Base-by-base conservation (phyloP, 345 rosid genomes). In the Aquilaria yunnanensis region DNA sequence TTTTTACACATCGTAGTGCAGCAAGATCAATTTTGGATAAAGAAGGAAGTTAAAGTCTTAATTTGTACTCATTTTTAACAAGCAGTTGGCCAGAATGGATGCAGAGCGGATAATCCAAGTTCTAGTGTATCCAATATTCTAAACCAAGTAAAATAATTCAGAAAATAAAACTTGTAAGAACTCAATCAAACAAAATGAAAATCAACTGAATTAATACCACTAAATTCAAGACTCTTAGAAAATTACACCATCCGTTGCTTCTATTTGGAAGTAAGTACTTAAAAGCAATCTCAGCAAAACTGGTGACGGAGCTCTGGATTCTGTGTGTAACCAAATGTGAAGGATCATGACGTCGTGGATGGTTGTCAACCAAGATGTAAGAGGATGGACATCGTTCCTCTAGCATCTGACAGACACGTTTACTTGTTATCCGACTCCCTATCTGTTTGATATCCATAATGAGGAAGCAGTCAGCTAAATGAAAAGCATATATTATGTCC, bases 341-440 rank as follows among this genome's bases (percentile, higher is more conserved):
- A 57, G 97, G 97, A 78, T 93, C 98, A 62, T 93, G 96, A 66
- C 98, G 88, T 62, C 67, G 79, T 29, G 96, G 87, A 70, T 93
- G 98, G 63, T 79, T 68, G 52, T 87, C 96, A 53, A 93, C 88
- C 81, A 93, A 66, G 69, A 93, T 81, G 68, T 89, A 89, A 47
- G 86, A 66, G 74, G 73, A 81, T 29, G 92, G 96, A 67, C 63
- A 80, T 70, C 75, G 72, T 54, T 84, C 79, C 81, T 89, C 97
- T 56, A 93, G 78, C 92, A 89, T 78, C 76, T 83, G 90, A 76
- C 85, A 71, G 63, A 86, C 72, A 37, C 94, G 79, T 70, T 89
- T 89, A 77, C 98, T 90, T 59, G 96, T 93, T 72, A 87, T 85
- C 71, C 85, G 92, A 66, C 94, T 79, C 70, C 98, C 97, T 80